Evolutionary conservation across 805 yeast genomes (phyloP).

Genomic region (Lipomyces orientalis): DNA sequence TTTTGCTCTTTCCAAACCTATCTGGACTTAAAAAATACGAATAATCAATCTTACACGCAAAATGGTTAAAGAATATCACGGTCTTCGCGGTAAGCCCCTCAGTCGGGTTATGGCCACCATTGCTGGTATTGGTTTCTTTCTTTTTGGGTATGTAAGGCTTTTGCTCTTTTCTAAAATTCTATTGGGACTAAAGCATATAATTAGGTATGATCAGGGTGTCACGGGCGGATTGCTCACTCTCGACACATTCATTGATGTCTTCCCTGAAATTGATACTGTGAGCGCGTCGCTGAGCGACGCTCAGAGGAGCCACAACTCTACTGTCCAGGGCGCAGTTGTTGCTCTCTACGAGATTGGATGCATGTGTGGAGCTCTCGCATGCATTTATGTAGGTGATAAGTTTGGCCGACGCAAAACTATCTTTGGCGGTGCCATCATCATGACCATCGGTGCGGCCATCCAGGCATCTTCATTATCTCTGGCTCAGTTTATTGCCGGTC

Average conservation of each 20-base stretch:
- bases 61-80: constrained; percentile 39
- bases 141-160: no score
- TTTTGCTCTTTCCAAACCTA: no score
- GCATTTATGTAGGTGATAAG: constrained; percentile 63
- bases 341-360: constrained; percentile 71
- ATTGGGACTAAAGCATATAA: no score
- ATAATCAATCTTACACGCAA: no score
- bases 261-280: constrained; percentile 24
- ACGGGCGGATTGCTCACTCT: constrained; percentile 51
- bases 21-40: no score
- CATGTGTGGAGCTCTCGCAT: constrained; percentile 71
- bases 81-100: constrained; percentile 60
- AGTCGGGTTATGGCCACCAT: constrained; percentile 58
- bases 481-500: constrained; percentile 76
- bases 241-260: constrained; percentile 19
- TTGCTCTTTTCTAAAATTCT: no score
- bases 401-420: constrained; percentile 71
- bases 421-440: constrained; percentile 59
- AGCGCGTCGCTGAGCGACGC: no score
- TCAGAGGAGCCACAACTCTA: constrained; percentile 31
- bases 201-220: constrained; percentile 81
- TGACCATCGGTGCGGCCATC: constrained; percentile 64
- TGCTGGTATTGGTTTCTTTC: constrained; percentile 68
- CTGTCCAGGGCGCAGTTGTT: constrained; percentile 35
- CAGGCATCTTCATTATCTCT: constrained; percentile 61